phyloP scores from a whole-genome alignment of 75 land plant species.

The Picea glauca region DNA sequence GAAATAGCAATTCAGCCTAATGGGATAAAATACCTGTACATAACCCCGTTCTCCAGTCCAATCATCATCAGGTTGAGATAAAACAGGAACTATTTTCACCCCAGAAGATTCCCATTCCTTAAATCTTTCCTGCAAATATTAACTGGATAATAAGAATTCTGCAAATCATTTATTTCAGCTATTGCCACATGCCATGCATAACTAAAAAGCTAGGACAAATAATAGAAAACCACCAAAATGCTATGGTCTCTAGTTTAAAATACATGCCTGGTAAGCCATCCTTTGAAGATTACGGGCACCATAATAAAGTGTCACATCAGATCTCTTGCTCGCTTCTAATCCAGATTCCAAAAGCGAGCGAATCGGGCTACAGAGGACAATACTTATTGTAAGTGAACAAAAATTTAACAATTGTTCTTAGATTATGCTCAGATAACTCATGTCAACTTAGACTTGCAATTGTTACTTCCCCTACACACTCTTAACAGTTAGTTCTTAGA shows the following conservation, averaged over 20 bases:
- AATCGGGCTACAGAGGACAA: slow-evolving; percentile 59
- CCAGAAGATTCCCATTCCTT: slow-evolving; percentile 94
- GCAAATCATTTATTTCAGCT: background rate
- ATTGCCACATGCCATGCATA: background rate
- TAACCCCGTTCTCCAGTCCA: slow-evolving; percentile 94
- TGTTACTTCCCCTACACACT: too few species aligned
- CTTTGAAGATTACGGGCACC: slow-evolving; percentile 85
- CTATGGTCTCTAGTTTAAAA: background rate
- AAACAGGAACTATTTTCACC: slow-evolving; percentile 77
- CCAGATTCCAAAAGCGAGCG: slow-evolving; percentile 93
- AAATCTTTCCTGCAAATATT: slow-evolving; percentile 70
- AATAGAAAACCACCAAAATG: background rate
- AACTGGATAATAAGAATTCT: slow-evolving; percentile 1
- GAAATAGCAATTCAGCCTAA: background rate
- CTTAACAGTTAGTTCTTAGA: too few species aligned
- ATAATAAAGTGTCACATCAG: slow-evolving; percentile 95
- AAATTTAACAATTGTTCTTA: too few species aligned
- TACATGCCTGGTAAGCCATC: slow-evolving; percentile 95
- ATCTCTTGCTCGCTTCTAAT: slow-evolving; percentile 62
- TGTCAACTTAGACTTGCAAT: too few species aligned
- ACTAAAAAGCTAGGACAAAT: background rate
- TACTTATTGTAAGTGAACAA: too few species aligned
- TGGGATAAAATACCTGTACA: slow-evolving; percentile 69
- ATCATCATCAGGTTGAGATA: slow-evolving; percentile 78
- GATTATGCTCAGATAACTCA: too few species aligned